Percentiles rank a stretch among this genome's conserved stretches.
Conservation (phyloP, 306 rosid genomes). For the Cucumis melo region DNA sequence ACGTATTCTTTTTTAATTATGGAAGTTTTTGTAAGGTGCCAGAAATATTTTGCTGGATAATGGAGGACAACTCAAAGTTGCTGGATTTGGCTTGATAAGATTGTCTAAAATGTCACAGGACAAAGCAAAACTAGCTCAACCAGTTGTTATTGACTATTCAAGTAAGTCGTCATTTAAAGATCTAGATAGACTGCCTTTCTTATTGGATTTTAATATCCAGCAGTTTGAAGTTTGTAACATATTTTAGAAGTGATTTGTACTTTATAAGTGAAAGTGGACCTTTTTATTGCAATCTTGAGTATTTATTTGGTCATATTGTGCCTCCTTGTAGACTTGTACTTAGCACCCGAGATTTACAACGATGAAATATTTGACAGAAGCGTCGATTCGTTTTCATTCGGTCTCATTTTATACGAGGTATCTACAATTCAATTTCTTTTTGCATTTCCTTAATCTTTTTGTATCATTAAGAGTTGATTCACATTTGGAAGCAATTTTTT, state of each 20-base stretch:
- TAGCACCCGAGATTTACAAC: conserved; percentile 86
- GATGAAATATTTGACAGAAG: conserved; percentile 70
- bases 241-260: neutral
- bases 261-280: neutral
- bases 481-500: neutral
- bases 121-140: conserved; percentile 49
- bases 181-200: neutral
- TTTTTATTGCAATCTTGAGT: neutral
- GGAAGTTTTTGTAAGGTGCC: conserved; percentile 95
- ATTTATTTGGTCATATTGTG: conserved; percentile 15
- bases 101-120: conserved; percentile 56
- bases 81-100: conserved; percentile 76
- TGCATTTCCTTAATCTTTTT: neutral
- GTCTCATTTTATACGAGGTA: conserved; percentile 88
- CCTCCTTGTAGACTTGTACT: conserved; percentile 48
- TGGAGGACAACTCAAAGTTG: conserved; percentile 87
- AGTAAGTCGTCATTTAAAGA: conserved; percentile 36
- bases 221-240: neutral
- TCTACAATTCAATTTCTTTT: neutral
- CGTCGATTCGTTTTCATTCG: conserved; percentile 82
- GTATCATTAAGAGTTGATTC: neutral
- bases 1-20: conserved; percentile 62
- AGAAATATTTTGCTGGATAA: conserved; percentile 98
- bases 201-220: neutral
- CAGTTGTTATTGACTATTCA: conserved; percentile 33